These are phyloP conservation scores for Rhizopogon vulgaris DNA, from an alignment of 768 basidiomycete species.

Conservation along the genomic window DNA sequence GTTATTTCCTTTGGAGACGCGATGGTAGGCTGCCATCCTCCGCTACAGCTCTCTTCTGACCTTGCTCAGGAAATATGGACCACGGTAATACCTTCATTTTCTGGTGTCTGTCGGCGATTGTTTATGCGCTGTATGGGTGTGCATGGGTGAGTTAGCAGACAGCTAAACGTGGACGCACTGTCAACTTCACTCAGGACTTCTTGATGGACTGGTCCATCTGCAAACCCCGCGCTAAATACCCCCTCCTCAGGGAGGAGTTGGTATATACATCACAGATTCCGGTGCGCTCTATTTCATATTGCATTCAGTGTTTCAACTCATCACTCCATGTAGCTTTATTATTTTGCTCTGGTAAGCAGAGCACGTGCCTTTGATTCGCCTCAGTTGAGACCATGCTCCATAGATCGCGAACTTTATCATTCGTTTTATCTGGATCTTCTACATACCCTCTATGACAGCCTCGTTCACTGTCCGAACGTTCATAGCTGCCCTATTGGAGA, in stretches of 20 bases:
- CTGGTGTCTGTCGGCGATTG: constrained; percentile 59
- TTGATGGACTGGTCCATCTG: constrained; percentile 91
- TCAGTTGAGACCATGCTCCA: neutral
- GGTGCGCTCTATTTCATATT: constrained; percentile 30
- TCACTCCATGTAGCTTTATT: constrained; percentile 50
- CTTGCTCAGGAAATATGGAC: constrained; percentile 21
- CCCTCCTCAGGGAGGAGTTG: constrained; percentile 67
- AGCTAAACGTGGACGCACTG: neutral
- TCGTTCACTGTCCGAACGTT: constrained; percentile 54
- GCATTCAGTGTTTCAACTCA: neutral
- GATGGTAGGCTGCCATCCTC: constrained; percentile 32
- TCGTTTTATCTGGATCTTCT: constrained; percentile 80
- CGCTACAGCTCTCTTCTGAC: neutral
- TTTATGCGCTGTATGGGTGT: constrained; percentile 65
- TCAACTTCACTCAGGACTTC: constrained; percentile 52
- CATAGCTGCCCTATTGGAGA: constrained; percentile 65
- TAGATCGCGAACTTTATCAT: constrained; percentile 68
- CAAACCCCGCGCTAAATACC: constrained; percentile 46
- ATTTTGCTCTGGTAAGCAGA: constrained; percentile 62
- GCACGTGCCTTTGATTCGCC: neutral
- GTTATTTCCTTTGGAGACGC: constrained; percentile 78
- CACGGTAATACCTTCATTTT: constrained; percentile 51
- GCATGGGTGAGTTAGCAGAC: constrained; percentile 60
- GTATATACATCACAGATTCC: constrained; percentile 60
- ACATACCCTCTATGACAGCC: constrained; percentile 51